A percentile compares a stretch with the other conserved stretches of the same genome.
phyloP scores from a whole-genome alignment of 2,329 filamentous ascomycete species.

The Madurella mycetomatis region DNA sequence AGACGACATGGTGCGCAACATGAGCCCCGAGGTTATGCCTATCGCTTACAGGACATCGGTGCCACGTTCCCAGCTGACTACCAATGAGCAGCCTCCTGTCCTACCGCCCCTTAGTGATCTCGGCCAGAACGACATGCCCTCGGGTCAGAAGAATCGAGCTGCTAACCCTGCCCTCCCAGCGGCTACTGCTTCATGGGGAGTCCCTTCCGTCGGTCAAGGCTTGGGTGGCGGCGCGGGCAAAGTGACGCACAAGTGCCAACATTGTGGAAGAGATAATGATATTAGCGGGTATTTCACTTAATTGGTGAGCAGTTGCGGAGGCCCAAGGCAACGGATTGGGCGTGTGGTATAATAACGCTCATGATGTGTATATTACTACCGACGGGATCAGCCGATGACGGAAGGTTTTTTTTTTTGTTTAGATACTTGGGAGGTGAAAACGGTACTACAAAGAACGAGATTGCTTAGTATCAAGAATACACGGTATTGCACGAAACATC shows the following conservation, averaged over 20 bases:
- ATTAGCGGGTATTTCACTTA: constrained; percentile 13
- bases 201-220: background rate
- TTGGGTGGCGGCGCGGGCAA: background rate
- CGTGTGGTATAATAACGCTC: no score
- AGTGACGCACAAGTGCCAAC: constrained; percentile 20
- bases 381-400: no score
- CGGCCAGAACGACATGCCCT: background rate
- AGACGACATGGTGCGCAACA: background rate
- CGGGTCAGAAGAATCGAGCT: background rate
- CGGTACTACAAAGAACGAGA: no score
- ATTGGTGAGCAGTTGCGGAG: no score
- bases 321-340: no score
- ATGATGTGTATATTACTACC: no score
- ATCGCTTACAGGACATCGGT: background rate
- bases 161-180: constrained; percentile 12
- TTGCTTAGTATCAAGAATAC: no score
- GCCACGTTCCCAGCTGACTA: background rate
- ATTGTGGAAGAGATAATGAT: constrained; percentile 24
- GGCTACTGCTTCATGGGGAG: constrained; percentile 18
- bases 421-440: no score
- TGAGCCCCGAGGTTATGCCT: constrained; percentile 16
- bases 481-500: no score
- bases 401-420: no score
- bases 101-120: background rate
- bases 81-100: background rate